Evolutionary conservation across 2,329 filamentous ascomycete species (phyloP).

Genomic region (Talaromyces sp.): DNA sequence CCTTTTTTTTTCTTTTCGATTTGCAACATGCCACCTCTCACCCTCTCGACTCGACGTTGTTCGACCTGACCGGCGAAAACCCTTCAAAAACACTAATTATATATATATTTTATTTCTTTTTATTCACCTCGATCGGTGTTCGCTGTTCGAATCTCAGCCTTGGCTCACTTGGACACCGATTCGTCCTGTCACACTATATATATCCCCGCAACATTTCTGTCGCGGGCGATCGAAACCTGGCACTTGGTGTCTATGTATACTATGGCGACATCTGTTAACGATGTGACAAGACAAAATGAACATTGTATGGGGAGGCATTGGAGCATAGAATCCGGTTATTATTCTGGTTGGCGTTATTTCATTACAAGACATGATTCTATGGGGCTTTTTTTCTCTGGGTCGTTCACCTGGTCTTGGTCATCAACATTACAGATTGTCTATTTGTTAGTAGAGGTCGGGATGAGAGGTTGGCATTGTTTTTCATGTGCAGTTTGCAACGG

Average conservation of each 20-base stretch:
- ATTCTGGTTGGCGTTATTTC: constrained; percentile 9
- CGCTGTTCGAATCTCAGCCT: neutral
- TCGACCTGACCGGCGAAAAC: neutral
- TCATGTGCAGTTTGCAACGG: neutral
- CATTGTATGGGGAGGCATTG: constrained; percentile 9
- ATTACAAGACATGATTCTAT: constrained; percentile 8
- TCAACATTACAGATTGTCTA: constrained; percentile 7
- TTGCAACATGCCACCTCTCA: neutral
- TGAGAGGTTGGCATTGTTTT: constrained; percentile 5
- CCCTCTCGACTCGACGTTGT: neutral
- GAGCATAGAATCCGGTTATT: constrained; percentile 8
- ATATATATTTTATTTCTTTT: constrained; percentile 6
- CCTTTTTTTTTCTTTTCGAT: constrained; percentile 6
- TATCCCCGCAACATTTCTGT: constrained; percentile 7
- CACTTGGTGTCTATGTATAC: constrained; percentile 12
- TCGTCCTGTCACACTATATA: neutral
- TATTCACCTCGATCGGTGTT: constrained; percentile 1
- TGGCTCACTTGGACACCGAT: neutral
- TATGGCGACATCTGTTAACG: constrained; percentile 10
- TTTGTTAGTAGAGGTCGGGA: constrained; percentile 8
- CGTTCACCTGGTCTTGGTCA: constrained; percentile 10
- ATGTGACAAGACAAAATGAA: constrained; percentile 12
- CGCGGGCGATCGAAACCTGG: constrained; percentile 10
- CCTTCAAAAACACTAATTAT: neutral
- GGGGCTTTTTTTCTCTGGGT: constrained; percentile 12